Conservation (phyloP, 2,329 filamentous ascomycete genomes). For the Madurella fahalii region DNA sequence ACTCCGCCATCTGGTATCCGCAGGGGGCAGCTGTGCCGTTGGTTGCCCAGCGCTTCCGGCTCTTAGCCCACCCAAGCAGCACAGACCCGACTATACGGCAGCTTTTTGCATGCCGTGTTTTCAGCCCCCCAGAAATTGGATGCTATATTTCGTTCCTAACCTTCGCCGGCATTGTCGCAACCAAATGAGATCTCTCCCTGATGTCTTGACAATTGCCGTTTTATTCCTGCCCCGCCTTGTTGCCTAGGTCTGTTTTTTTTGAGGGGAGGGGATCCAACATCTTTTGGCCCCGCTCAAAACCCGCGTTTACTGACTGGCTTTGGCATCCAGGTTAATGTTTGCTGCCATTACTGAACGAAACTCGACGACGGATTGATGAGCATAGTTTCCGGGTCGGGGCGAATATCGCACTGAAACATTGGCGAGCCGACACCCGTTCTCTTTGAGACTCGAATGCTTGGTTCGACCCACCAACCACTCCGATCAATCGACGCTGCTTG, state of each 20-base stretch:
- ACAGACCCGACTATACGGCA: slow-evolving; percentile 19
- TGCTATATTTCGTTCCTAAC: slow-evolving; percentile 14
- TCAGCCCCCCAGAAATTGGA: slow-evolving; percentile 17
- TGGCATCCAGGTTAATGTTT: slow-evolving; percentile 13
- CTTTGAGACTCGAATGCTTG: neutral
- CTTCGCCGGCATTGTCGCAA: slow-evolving; percentile 5
- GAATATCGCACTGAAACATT: slow-evolving; percentile 10
- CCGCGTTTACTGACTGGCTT: slow-evolving; percentile 16
- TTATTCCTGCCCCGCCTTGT: slow-evolving; percentile 4
- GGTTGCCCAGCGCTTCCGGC: slow-evolving; percentile 12
- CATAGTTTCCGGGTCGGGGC: slow-evolving; percentile 5
- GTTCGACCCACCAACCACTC: too few relatives aligned
- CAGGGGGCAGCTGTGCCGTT: slow-evolving; percentile 16
- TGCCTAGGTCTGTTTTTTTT: slow-evolving; percentile 7
- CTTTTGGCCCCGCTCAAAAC: slow-evolving; percentile 10
- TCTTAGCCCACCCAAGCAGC: slow-evolving; percentile 11
- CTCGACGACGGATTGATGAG: slow-evolving; percentile 19
- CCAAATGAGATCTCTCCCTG: neutral
- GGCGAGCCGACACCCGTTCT: slow-evolving; percentile 10
- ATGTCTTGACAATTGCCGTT: slow-evolving; percentile 11
- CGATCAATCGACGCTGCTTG: neutral
- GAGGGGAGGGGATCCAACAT: slow-evolving; percentile 5
- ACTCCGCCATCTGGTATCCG: slow-evolving; percentile 12
- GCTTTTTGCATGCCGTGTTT: slow-evolving; percentile 17
- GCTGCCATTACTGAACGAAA: slow-evolving; percentile 14